Evolutionary conservation across 345 rosid species (phyloP).

Genomic region (Clarkia xantiana): DNA sequence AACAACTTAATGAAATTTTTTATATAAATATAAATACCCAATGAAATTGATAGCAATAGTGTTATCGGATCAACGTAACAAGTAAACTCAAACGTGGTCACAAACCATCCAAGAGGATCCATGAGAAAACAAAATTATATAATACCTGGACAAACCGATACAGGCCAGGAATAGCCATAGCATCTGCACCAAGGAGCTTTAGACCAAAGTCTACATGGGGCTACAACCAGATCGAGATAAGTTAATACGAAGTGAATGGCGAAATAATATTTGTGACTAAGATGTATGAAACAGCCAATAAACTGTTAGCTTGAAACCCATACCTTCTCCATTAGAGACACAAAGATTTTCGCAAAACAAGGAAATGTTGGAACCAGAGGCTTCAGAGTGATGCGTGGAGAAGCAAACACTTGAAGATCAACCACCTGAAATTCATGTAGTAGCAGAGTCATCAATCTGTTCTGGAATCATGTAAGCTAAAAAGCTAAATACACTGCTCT

Average conservation of each 20-base stretch:
- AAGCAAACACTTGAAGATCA: slow-evolving; percentile 25
- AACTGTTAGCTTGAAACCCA: no score
- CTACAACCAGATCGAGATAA: slow-evolving; percentile 7
- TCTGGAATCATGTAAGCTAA: no score
- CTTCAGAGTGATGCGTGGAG: slow-evolving; percentile 25
- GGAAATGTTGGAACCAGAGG: slow-evolving; percentile 46
- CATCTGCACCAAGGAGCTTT: slow-evolving; percentile 36
- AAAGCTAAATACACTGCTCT: no score
- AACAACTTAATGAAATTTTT: not conserved
- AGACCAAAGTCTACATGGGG: slow-evolving; percentile 39
- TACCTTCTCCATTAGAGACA: slow-evolving; percentile 39
- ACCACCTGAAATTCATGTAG: slow-evolving; percentile 18
- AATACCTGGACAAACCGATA: slow-evolving; percentile 34
- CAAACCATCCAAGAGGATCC: not conserved
- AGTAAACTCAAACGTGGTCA: not conserved
- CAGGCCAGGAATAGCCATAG: slow-evolving; percentile 39
- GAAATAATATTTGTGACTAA: not conserved
- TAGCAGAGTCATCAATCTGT: not conserved
- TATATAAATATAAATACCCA: slow-evolving; percentile 5
- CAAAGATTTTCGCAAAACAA: slow-evolving; percentile 21
- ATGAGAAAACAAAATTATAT: not conserved
- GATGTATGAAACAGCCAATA: not conserved
- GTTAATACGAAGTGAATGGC: not conserved
- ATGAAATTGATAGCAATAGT: not conserved
- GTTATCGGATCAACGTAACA: not conserved